Base-by-base conservation (phyloP, 768 basidiomycete species). In the Leucosporidium scottii region DNA sequence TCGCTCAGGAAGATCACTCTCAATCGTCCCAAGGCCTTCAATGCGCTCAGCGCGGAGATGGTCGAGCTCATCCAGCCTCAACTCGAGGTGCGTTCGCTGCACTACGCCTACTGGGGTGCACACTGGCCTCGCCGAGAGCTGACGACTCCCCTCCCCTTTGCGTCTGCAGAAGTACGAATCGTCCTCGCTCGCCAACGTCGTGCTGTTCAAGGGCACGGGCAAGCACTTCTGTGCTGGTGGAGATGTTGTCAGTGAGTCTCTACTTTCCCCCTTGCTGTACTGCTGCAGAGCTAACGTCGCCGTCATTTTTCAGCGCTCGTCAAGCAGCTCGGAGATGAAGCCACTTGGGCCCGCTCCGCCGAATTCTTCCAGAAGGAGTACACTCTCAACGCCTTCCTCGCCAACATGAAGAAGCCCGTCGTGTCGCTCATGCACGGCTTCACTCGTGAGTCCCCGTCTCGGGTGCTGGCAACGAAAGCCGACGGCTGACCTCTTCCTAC, bases 201-300 rank as follows among this genome's bases (percentile, higher is more conserved):
- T 96, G 67, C 83, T 91, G 48, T 88, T 87, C 44, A 83, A 84
- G 39, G 89, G 89, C 28, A 78, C 79, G 15, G 76, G 78, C 18
- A 88, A 85, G 66, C 90, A 88, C 18, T 98, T 97, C 77, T 98
- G 93, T 75, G 88, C 90, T 9, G 96, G 96, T 20, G 96, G 96
- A 54, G 96, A 99, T 78, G 89, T 99, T 65, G 86, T 85, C 67
- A 81, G 94, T 93, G 73, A 79, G 87, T 82, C 27, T 34, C 69
- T 36, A 20, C n/a, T 44, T 30, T 21, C 39, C 31, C n/a, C 25
- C 57, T 31, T 4, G 58, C 36, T 59, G 17, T 17, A n/a, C 56
- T 25, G 21, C 36, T 10, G 5, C 21, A 21, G 30, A 56, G 39
- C n/a, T 27, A 6, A 31, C 31, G 27, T 9, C 27, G 31, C 31